Percentiles rank a stretch among this genome's conserved stretches.
Conservation (phyloP, 768 basidiomycete genomes). For the Psilocybe tampanensis region DNA sequence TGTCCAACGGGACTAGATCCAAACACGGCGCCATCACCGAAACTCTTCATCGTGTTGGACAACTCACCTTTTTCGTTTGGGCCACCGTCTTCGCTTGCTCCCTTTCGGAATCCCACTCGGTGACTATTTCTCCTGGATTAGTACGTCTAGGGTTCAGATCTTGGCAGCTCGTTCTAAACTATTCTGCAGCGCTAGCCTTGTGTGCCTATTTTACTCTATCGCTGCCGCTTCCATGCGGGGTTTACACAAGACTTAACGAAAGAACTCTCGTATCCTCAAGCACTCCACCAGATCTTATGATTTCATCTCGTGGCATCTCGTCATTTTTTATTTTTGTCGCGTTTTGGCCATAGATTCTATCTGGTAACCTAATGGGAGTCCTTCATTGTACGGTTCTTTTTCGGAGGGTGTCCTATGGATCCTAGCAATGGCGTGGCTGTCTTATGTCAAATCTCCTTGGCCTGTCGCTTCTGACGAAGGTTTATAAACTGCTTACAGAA, state of each 20-base stretch:
- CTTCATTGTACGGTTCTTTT: constrained; percentile 21
- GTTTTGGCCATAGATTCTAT: constrained; percentile 18
- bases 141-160: constrained; percentile 13
- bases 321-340: constrained; percentile 22
- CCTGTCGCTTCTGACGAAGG: constrained; percentile 4
- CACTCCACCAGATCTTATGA: constrained; percentile 16
- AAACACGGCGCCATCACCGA: constrained; percentile 10
- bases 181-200: constrained; percentile 14
- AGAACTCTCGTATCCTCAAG: constrained; percentile 12
- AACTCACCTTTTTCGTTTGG: constrained; percentile 16
- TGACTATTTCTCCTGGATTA: constrained; percentile 13
- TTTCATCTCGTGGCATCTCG: constrained; percentile 21
- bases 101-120: constrained; percentile 14
- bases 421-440: constrained; percentile 12
- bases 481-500: constrained; percentile 22
- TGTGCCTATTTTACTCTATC: constrained; percentile 20
- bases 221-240: constrained; percentile 22
- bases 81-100: constrained; percentile 7
- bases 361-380: constrained; percentile 16
- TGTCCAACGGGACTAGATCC: constrained; percentile 7
- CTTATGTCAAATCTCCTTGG: constrained; percentile 18
- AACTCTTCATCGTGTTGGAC: constrained; percentile 17
- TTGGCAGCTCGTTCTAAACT: constrained; percentile 18
- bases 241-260: constrained; percentile 11
- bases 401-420: constrained; percentile 20